These are phyloP conservation scores for Podila epicladia DNA, from an alignment of 192 early-diverging fungal genomes.

Conservation along the genomic window DNA sequence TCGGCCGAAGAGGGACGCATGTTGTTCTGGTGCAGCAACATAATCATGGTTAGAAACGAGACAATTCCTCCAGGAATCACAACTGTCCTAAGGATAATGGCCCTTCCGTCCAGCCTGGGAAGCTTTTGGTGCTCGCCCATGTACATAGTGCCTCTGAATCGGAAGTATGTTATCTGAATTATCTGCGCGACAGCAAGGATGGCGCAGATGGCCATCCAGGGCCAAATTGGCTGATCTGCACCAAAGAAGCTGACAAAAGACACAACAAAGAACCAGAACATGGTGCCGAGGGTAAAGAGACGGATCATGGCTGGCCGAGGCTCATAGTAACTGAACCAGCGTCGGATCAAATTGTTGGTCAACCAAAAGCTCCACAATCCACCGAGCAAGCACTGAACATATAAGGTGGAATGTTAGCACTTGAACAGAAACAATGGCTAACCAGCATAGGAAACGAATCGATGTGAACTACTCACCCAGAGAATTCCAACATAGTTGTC, in stretches of 20 bases:
- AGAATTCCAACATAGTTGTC: slow-evolving; percentile 50
- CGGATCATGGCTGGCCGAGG: slow-evolving; percentile 60
- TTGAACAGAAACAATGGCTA: too few species aligned
- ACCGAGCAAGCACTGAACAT: slow-evolving; percentile 59
- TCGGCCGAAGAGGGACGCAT: slow-evolving; percentile 42
- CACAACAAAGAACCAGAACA: slow-evolving; percentile 63
- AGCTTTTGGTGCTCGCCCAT: slow-evolving; percentile 6
- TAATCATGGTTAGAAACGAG: slow-evolving; percentile 64
- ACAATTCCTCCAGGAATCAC: slow-evolving; percentile 60
- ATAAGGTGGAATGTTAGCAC: not conserved
- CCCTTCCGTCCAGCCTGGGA: slow-evolving; percentile 8
- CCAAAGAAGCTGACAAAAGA: slow-evolving; percentile 63
- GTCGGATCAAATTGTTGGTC: slow-evolving; percentile 62
- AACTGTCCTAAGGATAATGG: slow-evolving; percentile 41
- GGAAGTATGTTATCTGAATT: slow-evolving; percentile 48
- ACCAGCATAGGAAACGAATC: too few species aligned
- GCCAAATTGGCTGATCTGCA: slow-evolving; percentile 65
- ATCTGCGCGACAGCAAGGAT: slow-evolving; percentile 57
- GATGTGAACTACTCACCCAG: slow-evolving; percentile 7
- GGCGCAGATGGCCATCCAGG: slow-evolving; percentile 62
- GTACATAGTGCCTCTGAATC: slow-evolving; percentile 21
- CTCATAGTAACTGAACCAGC: slow-evolving; percentile 69
- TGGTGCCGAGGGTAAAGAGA: slow-evolving; percentile 58
- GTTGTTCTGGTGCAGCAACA: slow-evolving; percentile 57
- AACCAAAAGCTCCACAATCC: slow-evolving; percentile 68